phyloP scores from a whole-genome alignment of 306 rosid species.

The Dicorynia guianensis region DNA sequence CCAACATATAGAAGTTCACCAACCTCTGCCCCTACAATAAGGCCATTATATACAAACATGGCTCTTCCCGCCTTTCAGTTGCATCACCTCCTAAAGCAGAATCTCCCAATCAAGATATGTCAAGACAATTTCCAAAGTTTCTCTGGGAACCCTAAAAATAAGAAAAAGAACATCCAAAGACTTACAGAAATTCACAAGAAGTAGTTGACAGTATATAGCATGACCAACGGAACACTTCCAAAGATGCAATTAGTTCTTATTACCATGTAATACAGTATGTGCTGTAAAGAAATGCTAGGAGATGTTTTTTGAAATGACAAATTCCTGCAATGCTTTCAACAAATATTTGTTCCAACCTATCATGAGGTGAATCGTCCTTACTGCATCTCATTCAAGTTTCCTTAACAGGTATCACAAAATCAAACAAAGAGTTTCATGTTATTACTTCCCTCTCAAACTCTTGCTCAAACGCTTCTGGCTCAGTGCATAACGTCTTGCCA shows the following conservation, averaged over 20 bases:
- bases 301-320: slow-evolving; percentile 12
- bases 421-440: slow-evolving; percentile 16
- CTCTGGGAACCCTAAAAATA: background rate
- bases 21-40: slow-evolving; percentile 13
- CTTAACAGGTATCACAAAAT: slow-evolving; percentile 26
- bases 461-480: slow-evolving; percentile 76
- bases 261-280: slow-evolving; percentile 24
- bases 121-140: slow-evolving; percentile 20
- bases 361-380: slow-evolving; percentile 25
- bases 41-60: slow-evolving; percentile 10
- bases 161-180: slow-evolving; percentile 17
- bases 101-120: slow-evolving; percentile 26
- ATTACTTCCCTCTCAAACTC: slow-evolving; percentile 70
- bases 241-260: slow-evolving; percentile 18
- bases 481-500: slow-evolving; percentile 82
- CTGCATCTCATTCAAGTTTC: slow-evolving; percentile 28
- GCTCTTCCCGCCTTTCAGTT: slow-evolving; percentile 19
- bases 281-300: slow-evolving; percentile 13
- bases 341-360: slow-evolving; percentile 25
- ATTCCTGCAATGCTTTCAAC: slow-evolving; percentile 9
- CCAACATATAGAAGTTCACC: slow-evolving; percentile 6
- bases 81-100: slow-evolving; percentile 24
- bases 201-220: background rate
- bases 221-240: slow-evolving; percentile 18
- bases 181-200: background rate